These are phyloP conservation scores for Kodamaea fukazawae DNA, from an alignment of 805 yeast genomes.

Conservation along the genomic window DNA sequence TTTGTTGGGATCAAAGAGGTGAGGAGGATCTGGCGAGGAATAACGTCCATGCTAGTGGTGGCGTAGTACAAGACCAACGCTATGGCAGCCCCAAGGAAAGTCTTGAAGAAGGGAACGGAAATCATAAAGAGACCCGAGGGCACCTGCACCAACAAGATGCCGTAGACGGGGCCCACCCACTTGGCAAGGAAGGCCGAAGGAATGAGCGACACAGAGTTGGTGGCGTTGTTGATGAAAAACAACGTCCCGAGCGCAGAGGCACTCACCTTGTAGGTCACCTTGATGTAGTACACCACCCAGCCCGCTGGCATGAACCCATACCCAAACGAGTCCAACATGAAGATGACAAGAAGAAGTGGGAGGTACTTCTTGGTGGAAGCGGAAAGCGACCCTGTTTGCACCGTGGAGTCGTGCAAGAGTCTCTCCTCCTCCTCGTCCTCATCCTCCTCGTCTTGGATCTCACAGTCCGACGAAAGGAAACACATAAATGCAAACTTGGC, in stretches of 20 bases:
- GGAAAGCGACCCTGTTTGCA: slow-evolving; percentile 25
- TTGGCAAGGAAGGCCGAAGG: slow-evolving; percentile 75
- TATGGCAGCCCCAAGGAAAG: slow-evolving; percentile 46
- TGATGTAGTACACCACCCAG: slow-evolving; percentile 84
- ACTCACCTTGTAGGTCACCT: slow-evolving; percentile 49
- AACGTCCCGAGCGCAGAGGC: slow-evolving; percentile 63
- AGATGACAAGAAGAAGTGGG: slow-evolving; percentile 52
- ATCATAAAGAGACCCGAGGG: slow-evolving; percentile 72
- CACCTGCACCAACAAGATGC: slow-evolving; percentile 69
- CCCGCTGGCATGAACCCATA: slow-evolving; percentile 86
- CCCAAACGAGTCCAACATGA: slow-evolving; percentile 85
- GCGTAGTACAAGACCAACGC: slow-evolving; percentile 56
- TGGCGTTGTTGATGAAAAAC: slow-evolving; percentile 60
- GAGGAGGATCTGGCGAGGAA: slow-evolving; percentile 80
- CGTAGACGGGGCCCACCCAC: slow-evolving; percentile 71
- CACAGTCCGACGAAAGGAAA: slow-evolving; percentile 53
- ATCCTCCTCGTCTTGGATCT: slow-evolving; percentile 27
- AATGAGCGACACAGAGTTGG: slow-evolving; percentile 66
- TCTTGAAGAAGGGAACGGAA: slow-evolving; percentile 24
- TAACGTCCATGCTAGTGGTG: slow-evolving; percentile 83
- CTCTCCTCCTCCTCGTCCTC: slow-evolving; percentile 17
- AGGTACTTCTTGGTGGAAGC: slow-evolving; percentile 43
- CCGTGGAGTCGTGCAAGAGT: slow-evolving; percentile 1
- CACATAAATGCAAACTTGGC: slow-evolving; percentile 51
- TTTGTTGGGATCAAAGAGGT: slow-evolving; percentile 60